Evolutionary conservation across 345 rosid species (phyloP), one percentile per base, ranked within the genome.

Genomic region (Lepidium aucheri): DNA sequence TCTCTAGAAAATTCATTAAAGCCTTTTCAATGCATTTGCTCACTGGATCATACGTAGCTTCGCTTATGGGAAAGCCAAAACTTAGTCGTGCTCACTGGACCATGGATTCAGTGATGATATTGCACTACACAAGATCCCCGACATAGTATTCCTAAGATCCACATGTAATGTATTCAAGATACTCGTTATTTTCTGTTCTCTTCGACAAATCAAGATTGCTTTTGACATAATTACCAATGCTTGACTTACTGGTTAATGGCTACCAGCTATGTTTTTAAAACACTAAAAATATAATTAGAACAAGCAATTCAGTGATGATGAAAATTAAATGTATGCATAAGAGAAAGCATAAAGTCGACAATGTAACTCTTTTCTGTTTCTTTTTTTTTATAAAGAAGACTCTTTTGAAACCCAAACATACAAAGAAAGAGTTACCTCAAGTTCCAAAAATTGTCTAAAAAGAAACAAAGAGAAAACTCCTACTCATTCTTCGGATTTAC

Each of bases 271-370:
- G 15, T 30, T 18, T 26, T 30, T 7, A 42, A 43, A n/a, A 8
- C 33, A 33, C 2, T 2, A 22, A 9, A 4, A 9, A 6, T 6
- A 32, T 6, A 20, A 11, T 42, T 13, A 69, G 4, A 15, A 33
- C 15, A 17, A 22, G 6, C 9, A 61, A 24, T 35, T 9, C 83
- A 22, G 83, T 39, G 44, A 78, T 82, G 43, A 87, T 94, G 32
- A 87, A 90, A 8, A 85, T 86, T 85, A 50, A 83, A 30, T 9
- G 30, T 20, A 30, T 32, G 86, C 82, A 96, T 74, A 84, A 81
- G 88, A 34, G 80, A 68, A 13, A 86, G 85, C 35, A 86, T 65
- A 38, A 63, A 7, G 24, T 14, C 32, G 65, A 41, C 14, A n/a
- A 26, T 4, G 55, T 15, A 50, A 20, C 26, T 5, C 26, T 43